These are phyloP conservation scores for Lentinula guzmanii DNA, from an alignment of 768 basidiomycete genomes.

Conservation along the genomic window DNA sequence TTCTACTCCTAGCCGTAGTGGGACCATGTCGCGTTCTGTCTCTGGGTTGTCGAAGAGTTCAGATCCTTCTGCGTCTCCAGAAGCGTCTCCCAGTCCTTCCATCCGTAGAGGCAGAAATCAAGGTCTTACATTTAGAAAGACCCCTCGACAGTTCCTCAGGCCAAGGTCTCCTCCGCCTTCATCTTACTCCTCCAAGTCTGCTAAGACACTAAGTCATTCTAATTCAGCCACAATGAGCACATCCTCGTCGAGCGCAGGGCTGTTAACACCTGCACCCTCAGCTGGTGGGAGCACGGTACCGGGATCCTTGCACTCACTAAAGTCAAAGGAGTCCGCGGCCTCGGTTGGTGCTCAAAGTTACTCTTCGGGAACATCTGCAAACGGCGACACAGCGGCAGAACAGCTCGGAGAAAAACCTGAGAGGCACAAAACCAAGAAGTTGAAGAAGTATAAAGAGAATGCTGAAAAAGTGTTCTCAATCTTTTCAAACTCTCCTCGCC, in stretches of 20 bases:
- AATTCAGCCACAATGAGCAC: conserved; percentile 4
- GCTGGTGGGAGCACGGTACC: conserved; percentile 26
- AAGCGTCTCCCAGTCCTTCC: conserved; percentile 40
- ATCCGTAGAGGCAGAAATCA: conserved; percentile 62
- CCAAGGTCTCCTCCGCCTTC: conserved; percentile 46
- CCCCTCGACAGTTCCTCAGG: conserved; percentile 66
- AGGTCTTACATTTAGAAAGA: conserved; percentile 67
- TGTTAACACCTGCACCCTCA: conserved; percentile 63
- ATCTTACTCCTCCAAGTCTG: conserved; percentile 34
- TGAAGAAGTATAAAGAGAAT: conserved; percentile 84
- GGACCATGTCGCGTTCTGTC: conserved; percentile 38
- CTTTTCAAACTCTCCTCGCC: conserved; percentile 63
- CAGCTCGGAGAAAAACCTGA: conserved; percentile 17
- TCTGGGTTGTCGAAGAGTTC: conserved; percentile 49
- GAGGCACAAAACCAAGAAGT: conserved; percentile 61
- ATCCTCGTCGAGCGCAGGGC: conserved; percentile 2
- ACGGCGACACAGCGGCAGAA: conserved; percentile 39
- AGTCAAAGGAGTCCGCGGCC: conserved; percentile 72
- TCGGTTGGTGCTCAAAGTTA: conserved; percentile 69
- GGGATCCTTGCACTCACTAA: conserved; percentile 57
- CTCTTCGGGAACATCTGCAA: conserved; percentile 40
- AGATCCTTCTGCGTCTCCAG: conserved; percentile 37
- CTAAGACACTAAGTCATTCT: neutral
- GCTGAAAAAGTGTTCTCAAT: conserved; percentile 82
- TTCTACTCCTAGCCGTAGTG: conserved; percentile 51